Evolutionary conservation across 2,329 filamentous ascomycete species (phyloP).

Genomic region (Aspergillus quadrilineatus): DNA sequence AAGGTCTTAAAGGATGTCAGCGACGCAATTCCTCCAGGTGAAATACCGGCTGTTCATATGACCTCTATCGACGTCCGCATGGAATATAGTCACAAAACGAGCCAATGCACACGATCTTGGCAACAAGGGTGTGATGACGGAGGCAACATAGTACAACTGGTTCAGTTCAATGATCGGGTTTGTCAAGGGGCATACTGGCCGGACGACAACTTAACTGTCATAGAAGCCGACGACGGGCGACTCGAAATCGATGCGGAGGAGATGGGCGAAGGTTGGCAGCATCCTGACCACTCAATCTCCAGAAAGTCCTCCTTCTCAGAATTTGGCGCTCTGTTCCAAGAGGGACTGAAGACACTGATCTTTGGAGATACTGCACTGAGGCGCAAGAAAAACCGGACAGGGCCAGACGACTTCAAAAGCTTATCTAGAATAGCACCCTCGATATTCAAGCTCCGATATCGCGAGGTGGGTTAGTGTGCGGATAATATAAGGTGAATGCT

Average conservation of each 20-base stretch:
- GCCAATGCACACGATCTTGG: neutral
- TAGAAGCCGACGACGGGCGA: neutral
- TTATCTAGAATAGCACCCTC: slow-evolving; percentile 29
- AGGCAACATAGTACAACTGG: neutral
- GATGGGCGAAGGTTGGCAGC: neutral
- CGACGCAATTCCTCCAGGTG: slow-evolving; percentile 19
- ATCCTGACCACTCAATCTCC: neutral
- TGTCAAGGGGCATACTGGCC: neutral
- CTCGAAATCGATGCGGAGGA: neutral
- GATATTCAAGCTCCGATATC: slow-evolving; percentile 33
- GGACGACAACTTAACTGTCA: neutral
- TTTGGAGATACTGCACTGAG: slow-evolving; percentile 1
- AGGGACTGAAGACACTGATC: slow-evolving; percentile 22
- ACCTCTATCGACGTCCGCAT: slow-evolving; percentile 24
- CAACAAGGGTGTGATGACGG: neutral
- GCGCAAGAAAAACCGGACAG: neutral
- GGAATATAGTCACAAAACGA: slow-evolving; percentile 10
- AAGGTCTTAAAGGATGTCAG: slow-evolving; percentile 16
- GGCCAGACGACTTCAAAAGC: slow-evolving; percentile 11
- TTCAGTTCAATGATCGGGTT: neutral
- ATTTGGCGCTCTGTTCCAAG: slow-evolving; percentile 25
- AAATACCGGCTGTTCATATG: slow-evolving; percentile 19
- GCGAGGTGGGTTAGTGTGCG: slow-evolving; percentile 23
- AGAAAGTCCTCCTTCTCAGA: neutral
- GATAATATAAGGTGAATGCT: neutral